phyloP scores from a whole-genome alignment of 352 stramenopile genomes.

The Globisporangium sylvaticum region DNA sequence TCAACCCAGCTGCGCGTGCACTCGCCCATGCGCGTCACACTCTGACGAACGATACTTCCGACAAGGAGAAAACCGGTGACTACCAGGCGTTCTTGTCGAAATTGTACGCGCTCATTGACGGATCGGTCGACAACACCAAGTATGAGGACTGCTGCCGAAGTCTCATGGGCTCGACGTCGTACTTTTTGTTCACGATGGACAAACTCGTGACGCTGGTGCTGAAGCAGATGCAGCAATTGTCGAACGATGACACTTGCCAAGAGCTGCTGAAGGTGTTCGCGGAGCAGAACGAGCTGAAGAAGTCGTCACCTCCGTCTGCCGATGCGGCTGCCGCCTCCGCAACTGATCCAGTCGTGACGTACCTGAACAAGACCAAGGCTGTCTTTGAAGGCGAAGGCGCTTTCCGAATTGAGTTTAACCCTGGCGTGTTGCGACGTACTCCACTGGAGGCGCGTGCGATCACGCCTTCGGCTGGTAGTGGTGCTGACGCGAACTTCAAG shows the following conservation, averaged over 20 bases:
- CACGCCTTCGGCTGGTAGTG: slow-evolving; percentile 33
- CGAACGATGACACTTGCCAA: slow-evolving; percentile 75
- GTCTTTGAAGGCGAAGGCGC: slow-evolving; percentile 82
- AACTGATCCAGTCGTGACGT: slow-evolving; percentile 35
- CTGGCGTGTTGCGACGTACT: slow-evolving; percentile 72
- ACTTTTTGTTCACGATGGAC: slow-evolving; percentile 91
- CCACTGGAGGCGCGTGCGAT: slow-evolving; percentile 48
- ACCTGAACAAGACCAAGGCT: slow-evolving; percentile 73
- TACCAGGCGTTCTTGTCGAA: slow-evolving; percentile 87
- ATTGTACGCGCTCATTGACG: slow-evolving; percentile 83
- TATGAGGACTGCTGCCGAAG: slow-evolving; percentile 88
- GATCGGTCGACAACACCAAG: slow-evolving; percentile 83
- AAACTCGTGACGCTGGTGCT: slow-evolving; percentile 82
- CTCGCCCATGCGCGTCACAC: slow-evolving; percentile 71
- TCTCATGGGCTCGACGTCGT: slow-evolving; percentile 88
- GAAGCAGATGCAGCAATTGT: slow-evolving; percentile 88
- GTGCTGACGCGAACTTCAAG: slow-evolving; percentile 31
- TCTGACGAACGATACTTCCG: slow-evolving; percentile 31
- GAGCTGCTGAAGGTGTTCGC: slow-evolving; percentile 74
- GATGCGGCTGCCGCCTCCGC: slow-evolving; percentile 23
- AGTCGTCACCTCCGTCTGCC: slow-evolving; percentile 22
- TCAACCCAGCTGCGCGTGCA: slow-evolving; percentile 79
- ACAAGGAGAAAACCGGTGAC: slow-evolving; percentile 76
- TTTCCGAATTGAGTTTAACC: slow-evolving; percentile 83
- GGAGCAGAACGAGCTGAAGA: slow-evolving; percentile 37